Base-by-base conservation (phyloP, 1,284 basidiomycete species). In the Exobasidium rhododendri region DNA sequence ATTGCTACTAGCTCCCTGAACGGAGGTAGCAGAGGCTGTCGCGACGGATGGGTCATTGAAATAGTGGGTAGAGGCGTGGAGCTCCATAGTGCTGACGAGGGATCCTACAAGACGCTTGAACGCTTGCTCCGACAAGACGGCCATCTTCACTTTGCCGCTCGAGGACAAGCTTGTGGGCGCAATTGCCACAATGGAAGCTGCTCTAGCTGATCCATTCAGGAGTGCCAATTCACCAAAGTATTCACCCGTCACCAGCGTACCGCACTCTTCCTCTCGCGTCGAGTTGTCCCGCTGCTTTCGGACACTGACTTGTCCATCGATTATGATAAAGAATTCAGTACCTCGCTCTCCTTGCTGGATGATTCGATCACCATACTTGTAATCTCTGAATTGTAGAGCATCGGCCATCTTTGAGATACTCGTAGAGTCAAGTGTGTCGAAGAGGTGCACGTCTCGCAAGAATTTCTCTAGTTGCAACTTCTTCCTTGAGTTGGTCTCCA, bases 361-460 rank as follows among this genome's bases (percentile, higher is more conserved):
- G 20, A 98, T 90, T 14, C 87, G 85, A 70, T 93, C 88, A 22
- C 92, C 94, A 66, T 91, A 88, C 53, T 85, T 82, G 80, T 92
- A 92, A 26, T 89, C 86, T 65, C 85, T 85, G 72, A 92, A 90
- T 71, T 92, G 89, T 43, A 98, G 85, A 14, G 94, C 92, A 80
- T 98, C 94, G 61, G 94, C 92, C 67, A 98, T 92, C 83, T 97
- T 97, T 83, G 92, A 93, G 54, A 92, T 85, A 81, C 97, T 93
- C 60, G 89, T 86, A 2, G 88, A 85, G 73, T 89, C 88, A 35
- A 98, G 86, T 11, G 90, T 90, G 44, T 89, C 87, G 51, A 98
- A 85, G 58, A 98, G 85, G 4, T 89, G 87, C 6, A 97, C 94
- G n/a, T 89, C 90, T 31, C 88, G 87, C 61, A 98, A 83, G 85